phyloP scores from a whole-genome alignment of 140 eudicot genomes.

The Bidens hawaiensis region DNA sequence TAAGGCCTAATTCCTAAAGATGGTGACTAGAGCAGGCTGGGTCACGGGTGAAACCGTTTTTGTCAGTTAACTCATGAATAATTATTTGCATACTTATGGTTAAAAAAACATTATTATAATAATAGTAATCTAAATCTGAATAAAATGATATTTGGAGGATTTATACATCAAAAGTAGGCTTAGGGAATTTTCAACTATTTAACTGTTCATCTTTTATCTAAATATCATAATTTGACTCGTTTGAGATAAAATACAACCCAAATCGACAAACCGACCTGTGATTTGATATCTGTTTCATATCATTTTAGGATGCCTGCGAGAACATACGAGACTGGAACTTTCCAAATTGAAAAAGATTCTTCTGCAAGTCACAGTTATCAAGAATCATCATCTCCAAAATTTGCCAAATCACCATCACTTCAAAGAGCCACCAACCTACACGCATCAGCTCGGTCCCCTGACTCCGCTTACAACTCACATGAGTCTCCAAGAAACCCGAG shows the following conservation, averaged over 20 bases:
- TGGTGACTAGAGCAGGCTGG: background rate
- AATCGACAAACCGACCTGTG: background rate
- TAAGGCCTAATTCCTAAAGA: no score
- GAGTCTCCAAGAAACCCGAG: constrained; percentile 35
- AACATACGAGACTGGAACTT: constrained; percentile 56
- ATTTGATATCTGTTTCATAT: constrained; percentile 8
- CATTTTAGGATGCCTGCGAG: constrained; percentile 77
- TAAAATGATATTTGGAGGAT: background rate
- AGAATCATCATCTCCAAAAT: constrained; percentile 87
- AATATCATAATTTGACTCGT: background rate
- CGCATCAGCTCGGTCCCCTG: constrained; percentile 55
- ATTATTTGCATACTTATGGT: background rate
- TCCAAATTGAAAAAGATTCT: constrained; percentile 83
- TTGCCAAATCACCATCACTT: constrained; percentile 88
- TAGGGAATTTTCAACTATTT: background rate
- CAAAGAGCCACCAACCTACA: constrained; percentile 74
- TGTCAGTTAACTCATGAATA: background rate
- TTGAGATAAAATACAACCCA: background rate
- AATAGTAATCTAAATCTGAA: background rate
- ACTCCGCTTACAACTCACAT: constrained; percentile 53
- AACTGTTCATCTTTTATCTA: background rate
- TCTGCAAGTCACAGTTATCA: constrained; percentile 60
- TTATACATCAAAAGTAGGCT: background rate
- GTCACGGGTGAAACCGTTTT: background rate
- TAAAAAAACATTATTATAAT: background rate